Percentiles rank a stretch among this genome's conserved stretches.
Evolutionary conservation across 805 yeast species (phyloP).

Genomic region (Saccharomycopsis sp.): DNA sequence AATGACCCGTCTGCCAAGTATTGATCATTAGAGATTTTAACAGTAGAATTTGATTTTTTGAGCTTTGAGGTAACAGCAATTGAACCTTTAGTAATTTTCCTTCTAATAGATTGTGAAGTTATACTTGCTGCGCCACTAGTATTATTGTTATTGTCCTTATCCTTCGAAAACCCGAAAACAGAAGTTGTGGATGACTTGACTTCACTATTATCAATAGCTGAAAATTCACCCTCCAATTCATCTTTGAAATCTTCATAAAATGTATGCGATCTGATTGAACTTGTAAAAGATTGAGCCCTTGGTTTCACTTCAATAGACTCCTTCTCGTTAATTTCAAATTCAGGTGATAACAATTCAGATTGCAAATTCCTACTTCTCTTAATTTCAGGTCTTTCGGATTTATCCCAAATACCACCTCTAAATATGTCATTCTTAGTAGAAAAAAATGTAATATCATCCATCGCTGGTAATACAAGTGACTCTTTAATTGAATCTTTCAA

Average conservation of each 20-base stretch:
- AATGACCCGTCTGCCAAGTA: constrained; percentile 27
- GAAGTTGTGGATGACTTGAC: constrained; percentile 9
- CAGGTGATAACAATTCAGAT: not conserved
- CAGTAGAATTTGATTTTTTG: constrained; percentile 24
- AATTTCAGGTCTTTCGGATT: constrained; percentile 25
- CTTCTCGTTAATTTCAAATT: not conserved
- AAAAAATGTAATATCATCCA: constrained; percentile 80
- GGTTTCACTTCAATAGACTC: not conserved
- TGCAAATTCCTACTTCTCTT: not conserved
- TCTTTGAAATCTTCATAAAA: constrained; percentile 3
- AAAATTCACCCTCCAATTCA: too few species aligned
- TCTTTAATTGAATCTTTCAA: constrained; percentile 74
- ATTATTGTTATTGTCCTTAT: constrained; percentile 3
- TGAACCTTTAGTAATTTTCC: not conserved
- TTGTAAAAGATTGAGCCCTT: constrained; percentile 5
- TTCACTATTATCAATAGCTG: constrained; percentile 20
- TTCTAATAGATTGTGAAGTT: not conserved
- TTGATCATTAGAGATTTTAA: constrained; percentile 26
- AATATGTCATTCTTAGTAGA: constrained; percentile 61
- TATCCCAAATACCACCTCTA: constrained; percentile 93
- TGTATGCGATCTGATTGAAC: not conserved
- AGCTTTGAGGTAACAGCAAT: constrained; percentile 1
- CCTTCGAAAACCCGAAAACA: too few species aligned
- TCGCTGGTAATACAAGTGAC: constrained; percentile 74
- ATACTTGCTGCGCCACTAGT: not conserved